phyloP scores from a whole-genome alignment of 1,284 basidiomycete genomes.

The Cryptococcus maquisensis region DNA sequence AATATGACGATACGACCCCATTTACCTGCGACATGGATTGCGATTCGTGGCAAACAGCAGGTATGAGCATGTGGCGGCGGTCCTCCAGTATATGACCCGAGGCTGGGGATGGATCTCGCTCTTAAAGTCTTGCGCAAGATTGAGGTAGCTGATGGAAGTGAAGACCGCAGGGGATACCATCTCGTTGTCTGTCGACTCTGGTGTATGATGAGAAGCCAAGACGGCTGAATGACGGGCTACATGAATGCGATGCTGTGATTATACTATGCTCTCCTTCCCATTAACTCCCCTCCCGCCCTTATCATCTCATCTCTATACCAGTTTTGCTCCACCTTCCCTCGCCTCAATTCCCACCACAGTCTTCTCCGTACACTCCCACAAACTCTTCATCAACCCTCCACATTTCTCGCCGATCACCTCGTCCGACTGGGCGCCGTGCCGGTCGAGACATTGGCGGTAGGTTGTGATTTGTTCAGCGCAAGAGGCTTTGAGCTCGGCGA shows the following conservation, averaged over 20 bases:
- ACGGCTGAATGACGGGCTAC: not conserved
- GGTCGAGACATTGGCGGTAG: slow-evolving; percentile 41
- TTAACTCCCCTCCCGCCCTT: not conserved
- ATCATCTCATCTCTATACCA: slow-evolving; percentile 1
- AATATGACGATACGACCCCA: not conserved
- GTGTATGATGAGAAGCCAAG: not conserved
- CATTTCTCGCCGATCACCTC: slow-evolving; percentile 33
- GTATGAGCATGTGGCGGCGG: too few species aligned
- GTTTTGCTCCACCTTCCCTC: slow-evolving; percentile 6
- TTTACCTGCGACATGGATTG: not conserved
- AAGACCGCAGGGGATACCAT: too few species aligned
- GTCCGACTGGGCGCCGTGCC: slow-evolving; percentile 26
- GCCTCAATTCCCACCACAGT: slow-evolving; percentile 25
- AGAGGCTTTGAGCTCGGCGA: slow-evolving; percentile 36
- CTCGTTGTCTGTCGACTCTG: too few species aligned
- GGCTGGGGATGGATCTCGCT: too few species aligned
- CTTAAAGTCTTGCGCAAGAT: too few species aligned
- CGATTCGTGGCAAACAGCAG: too few species aligned
- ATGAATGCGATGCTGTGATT: not conserved
- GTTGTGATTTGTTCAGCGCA: slow-evolving; percentile 33
- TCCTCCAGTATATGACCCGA: too few species aligned
- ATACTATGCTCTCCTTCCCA: not conserved
- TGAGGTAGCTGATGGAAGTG: too few species aligned
- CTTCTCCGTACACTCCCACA: slow-evolving; percentile 45
- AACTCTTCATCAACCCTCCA: slow-evolving; percentile 28